phyloP scores from a whole-genome alignment of 75 land plant species.

The Pinus albicaulis region DNA sequence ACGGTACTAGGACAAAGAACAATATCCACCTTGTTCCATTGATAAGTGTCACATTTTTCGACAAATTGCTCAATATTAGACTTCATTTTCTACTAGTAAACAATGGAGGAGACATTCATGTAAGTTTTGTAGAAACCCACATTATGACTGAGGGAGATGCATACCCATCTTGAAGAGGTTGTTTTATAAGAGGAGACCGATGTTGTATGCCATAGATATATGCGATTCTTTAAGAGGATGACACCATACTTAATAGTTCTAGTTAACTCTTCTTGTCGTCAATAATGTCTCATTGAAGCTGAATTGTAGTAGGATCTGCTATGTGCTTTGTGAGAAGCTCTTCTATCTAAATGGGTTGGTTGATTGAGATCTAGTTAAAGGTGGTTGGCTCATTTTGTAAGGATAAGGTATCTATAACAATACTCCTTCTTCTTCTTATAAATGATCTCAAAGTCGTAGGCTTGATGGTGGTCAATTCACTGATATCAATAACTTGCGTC shows the following conservation, averaged over 20 bases:
- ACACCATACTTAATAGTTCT: not conserved
- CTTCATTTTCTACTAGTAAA: too few relatives aligned
- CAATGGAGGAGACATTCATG: too few relatives aligned
- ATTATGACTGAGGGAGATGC: too few relatives aligned
- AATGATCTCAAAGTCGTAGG: not conserved
- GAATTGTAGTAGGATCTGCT: not conserved
- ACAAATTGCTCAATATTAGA: too few relatives aligned
- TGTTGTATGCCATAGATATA: too few relatives aligned
- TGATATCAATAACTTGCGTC: not conserved
- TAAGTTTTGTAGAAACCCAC: too few relatives aligned
- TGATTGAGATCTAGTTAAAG: not conserved
- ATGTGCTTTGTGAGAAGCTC: not conserved
- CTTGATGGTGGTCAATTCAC: not conserved
- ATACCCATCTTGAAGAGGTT: too few relatives aligned
- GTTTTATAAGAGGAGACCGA: too few relatives aligned
- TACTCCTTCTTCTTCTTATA: not conserved
- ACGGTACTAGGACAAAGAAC: too few relatives aligned
- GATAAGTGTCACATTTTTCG: too few relatives aligned
- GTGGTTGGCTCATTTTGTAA: not conserved
- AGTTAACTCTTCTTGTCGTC: not conserved
- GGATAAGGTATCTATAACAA: not conserved
- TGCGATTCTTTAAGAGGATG: not conserved
- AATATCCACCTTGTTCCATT: too few relatives aligned
- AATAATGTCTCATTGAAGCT: not conserved
- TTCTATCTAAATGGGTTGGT: not conserved